phyloP scores from a whole-genome alignment of 805 yeast genomes.

The Candida sanyiensis region DNA sequence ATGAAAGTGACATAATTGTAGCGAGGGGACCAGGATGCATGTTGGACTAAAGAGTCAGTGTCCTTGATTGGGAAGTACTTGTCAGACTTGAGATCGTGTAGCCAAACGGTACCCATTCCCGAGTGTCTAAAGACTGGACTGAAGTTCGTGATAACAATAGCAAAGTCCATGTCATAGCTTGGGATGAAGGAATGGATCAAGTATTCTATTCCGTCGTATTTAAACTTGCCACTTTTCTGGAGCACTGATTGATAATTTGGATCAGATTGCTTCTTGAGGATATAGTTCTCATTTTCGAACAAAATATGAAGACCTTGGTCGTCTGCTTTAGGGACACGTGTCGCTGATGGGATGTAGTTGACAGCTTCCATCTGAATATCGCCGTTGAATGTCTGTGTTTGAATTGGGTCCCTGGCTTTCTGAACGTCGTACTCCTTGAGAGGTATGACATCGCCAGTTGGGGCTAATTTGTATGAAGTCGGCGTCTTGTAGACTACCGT shows the following conservation, averaged over 20 bases:
- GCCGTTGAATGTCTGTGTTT: conserved; percentile 2
- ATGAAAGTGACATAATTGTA: conserved; percentile 54
- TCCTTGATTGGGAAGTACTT: conserved; percentile 29
- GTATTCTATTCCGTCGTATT: conserved; percentile 35
- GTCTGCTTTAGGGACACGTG: conserved; percentile 19
- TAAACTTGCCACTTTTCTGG: conserved; percentile 32
- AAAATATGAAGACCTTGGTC: conserved; percentile 43
- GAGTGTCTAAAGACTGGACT: conserved; percentile 66
- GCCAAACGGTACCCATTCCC: conserved; percentile 52
- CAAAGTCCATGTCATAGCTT: conserved; percentile 41
- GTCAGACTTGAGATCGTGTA: conserved; percentile 42
- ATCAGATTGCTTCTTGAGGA: conserved; percentile 31
- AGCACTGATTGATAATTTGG: conserved; percentile 15
- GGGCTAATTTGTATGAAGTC: no score
- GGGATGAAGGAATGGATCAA: conserved; percentile 37
- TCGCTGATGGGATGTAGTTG: conserved; percentile 25
- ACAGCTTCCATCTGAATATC: conserved; percentile 13
- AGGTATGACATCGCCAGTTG: neutral
- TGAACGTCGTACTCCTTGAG: conserved; percentile 10
- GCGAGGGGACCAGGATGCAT: conserved; percentile 57
- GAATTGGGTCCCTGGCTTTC: conserved; percentile 10
- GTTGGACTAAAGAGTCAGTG: conserved; percentile 26
- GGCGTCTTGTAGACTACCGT: no score
- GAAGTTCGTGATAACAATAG: conserved; percentile 49
- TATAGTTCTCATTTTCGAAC: conserved; percentile 16